These are phyloP conservation scores for Solanum sejunctum DNA, from an alignment of 257 asterid genomes.

Conservation along the genomic window DNA sequence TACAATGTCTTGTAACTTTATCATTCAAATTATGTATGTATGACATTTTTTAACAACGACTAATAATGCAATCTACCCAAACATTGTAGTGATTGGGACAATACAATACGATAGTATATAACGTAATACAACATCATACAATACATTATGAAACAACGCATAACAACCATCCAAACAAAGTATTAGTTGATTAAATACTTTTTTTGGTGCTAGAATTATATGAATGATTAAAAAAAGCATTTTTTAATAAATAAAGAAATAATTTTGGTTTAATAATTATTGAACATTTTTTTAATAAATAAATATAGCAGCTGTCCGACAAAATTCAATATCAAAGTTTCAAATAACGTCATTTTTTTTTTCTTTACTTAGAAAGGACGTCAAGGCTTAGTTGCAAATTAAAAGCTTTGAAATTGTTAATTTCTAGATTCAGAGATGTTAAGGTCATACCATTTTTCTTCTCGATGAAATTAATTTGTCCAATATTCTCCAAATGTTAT, in stretches of 20 bases:
- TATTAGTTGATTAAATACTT: background rate
- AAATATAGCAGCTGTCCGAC: background rate
- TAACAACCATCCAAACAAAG: too few species aligned
- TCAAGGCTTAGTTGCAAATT: background rate
- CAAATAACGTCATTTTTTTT: background rate
- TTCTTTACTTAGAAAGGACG: background rate
- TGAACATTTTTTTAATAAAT: too few species aligned
- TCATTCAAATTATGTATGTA: too few species aligned
- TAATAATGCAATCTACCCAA: too few species aligned
- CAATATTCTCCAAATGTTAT: background rate
- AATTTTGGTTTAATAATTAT: too few species aligned
- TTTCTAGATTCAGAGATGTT: background rate
- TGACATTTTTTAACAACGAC: too few species aligned
- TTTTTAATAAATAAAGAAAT: background rate
- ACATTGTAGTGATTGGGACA: too few species aligned
- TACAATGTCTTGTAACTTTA: too few species aligned
- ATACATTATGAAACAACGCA: too few species aligned
- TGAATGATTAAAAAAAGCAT: background rate
- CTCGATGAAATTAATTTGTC: background rate
- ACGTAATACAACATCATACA: too few species aligned
- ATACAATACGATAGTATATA: too few species aligned
- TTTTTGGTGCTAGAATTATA: background rate
- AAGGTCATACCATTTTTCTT: background rate
- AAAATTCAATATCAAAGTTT: background rate
- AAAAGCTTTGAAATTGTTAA: background rate